Evolutionary conservation across 129 eudicot species (phyloP).

Genomic region (Arctium minus): DNA sequence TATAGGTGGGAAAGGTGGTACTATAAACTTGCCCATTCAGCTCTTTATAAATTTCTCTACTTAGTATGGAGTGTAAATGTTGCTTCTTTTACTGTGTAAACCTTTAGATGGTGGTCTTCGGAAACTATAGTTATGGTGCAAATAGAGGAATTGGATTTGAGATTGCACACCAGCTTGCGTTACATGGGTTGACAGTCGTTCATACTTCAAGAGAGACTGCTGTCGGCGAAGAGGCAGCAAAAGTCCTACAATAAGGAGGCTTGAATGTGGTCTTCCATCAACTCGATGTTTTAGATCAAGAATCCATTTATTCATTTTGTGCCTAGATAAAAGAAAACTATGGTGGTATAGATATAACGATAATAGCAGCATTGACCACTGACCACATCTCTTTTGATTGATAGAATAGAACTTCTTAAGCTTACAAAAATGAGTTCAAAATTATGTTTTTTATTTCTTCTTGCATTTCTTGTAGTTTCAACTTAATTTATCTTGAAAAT

Average conservation of each 20-base stretch:
- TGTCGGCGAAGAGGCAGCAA: no score
- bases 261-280: no score
- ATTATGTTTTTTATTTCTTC: not conserved
- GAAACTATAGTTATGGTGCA: no score
- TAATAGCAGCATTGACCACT: conserved; percentile 27
- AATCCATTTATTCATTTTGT: no score
- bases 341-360: conserved; percentile 95
- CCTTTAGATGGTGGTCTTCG: conserved; percentile 85
- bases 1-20: not conserved
- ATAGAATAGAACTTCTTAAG: not conserved
- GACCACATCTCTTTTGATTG: conserved; percentile 6
- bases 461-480: not conserved
- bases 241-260: no score
- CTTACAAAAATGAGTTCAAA: not conserved
- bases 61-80: conserved; percentile 5
- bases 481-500: not conserved
- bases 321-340: no score
- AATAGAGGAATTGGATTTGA: no score
- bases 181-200: no score
- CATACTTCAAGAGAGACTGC: no score
- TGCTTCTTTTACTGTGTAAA: not conserved
- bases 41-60: not conserved
- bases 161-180: no score
- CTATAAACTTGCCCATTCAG: not conserved
- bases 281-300: no score